Base-by-base conservation (phyloP, 2,329 filamentous ascomycete genomes). In the Lithohypha guttulata region DNA sequence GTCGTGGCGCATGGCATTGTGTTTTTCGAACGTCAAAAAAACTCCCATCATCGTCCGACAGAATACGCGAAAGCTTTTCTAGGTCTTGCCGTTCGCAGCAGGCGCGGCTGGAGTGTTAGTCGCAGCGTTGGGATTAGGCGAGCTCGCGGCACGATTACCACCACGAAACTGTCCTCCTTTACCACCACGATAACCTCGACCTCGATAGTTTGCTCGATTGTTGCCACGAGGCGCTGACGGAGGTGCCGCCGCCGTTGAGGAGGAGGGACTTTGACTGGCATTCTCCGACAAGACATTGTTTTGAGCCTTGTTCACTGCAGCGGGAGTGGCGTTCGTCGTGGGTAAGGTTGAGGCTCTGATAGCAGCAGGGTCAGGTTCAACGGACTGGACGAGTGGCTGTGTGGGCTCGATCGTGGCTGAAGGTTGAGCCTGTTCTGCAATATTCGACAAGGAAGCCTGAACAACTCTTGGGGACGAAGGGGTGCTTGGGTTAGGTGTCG, bases 151-250 rank as follows among this genome's bases (percentile, higher is more conserved):
- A 20, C 34, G 34, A 39, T 39, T 36, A n/a, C 28, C 39, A 26
- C 40, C 42, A 37, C 43, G 32, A 33, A 30, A 18, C n/a, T 32
- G 26, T 29, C 39, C 44, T 38, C 44, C 39, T 34, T 35, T 30
- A 10, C 37, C 39, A 8, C 33, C 21, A 13, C 4, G 19, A 27
- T 45, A 37, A 2, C 36, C 44, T 23, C 36, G 27, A 21, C 40
- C 46, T 21, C 48, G 39, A 25, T 29, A 26, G 18, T 34, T 47
- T 10, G 39, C 37, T 17, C 40, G 35, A 15, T 32, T 22, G 20
- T 40, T 33, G 6, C 41, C 47, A 26, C 44, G 46, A 14, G 46
- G 42, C 29, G 45, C 44, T 8, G 38, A 32, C 9, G 43, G 34
- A 11, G 37, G 11, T 17, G 27, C 25, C 14, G 30, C 20, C 11